phyloP scores from a whole-genome alignment of 345 rosid genomes.

The Isatis tinctoria region DNA sequence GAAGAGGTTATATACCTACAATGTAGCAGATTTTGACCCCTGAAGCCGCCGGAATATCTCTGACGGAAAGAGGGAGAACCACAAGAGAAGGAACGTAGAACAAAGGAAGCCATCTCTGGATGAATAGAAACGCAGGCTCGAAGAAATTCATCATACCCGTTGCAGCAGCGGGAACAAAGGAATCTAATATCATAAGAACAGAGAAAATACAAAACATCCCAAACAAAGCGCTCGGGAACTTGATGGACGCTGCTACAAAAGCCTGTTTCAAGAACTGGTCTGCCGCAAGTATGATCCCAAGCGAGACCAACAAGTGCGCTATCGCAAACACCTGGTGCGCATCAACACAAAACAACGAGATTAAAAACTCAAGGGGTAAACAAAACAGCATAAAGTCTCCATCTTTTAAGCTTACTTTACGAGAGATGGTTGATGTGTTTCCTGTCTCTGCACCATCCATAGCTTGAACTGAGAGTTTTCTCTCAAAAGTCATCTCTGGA shows the following conservation, averaged over 20 bases:
- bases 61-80: slow-evolving; percentile 81
- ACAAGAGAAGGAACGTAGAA: slow-evolving; percentile 93
- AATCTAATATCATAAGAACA: slow-evolving; percentile 60
- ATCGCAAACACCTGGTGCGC: slow-evolving; percentile 50
- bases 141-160: slow-evolving; percentile 66
- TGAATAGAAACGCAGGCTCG: slow-evolving; percentile 77
- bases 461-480: slow-evolving; percentile 39
- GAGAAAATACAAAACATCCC: slow-evolving; percentile 98
- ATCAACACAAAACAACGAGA: neutral
- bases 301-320: slow-evolving; percentile 67
- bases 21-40: slow-evolving; percentile 87
- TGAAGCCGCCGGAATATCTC: slow-evolving; percentile 89
- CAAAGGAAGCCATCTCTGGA: slow-evolving; percentile 95
- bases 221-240: slow-evolving; percentile 92
- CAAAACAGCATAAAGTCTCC: neutral
- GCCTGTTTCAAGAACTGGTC: slow-evolving; percentile 71
- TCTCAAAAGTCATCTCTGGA: slow-evolving; percentile 17
- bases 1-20: slow-evolving; percentile 38
- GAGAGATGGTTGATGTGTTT: slow-evolving; percentile 44
- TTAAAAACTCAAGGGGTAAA: neutral
- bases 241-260: slow-evolving; percentile 77
- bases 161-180: slow-evolving; percentile 65
- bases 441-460: slow-evolving; percentile 39
- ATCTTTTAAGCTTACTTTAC: slow-evolving; percentile 31
- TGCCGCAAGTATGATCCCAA: slow-evolving; percentile 77